Conservation (phyloP, 805 yeast species). For the Starmera quercuum region DNA sequence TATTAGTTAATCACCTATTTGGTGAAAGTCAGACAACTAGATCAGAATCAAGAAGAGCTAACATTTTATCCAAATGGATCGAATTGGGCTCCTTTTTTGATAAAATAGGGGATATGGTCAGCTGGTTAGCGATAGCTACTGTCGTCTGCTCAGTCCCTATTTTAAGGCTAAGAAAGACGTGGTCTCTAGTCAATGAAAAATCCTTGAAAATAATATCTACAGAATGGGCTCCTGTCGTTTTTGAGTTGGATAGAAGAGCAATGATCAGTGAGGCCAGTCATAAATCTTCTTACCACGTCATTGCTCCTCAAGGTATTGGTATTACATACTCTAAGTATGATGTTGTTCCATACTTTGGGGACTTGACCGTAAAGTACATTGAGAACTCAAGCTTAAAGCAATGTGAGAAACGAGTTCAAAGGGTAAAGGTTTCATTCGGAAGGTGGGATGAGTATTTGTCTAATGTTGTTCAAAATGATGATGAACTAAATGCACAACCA, state of each 20-base stretch:
- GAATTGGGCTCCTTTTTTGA: conserved; percentile 73
- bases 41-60: conserved; percentile 44
- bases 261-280: conserved; percentile 49
- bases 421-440: conserved; percentile 63
- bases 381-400: conserved; percentile 38
- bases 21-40: conserved; percentile 30
- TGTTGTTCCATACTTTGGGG: conserved; percentile 90
- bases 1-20: conserved; percentile 64
- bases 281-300: conserved; percentile 58
- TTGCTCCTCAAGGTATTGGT: conserved; percentile 87
- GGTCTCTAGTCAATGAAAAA: conserved; percentile 63
- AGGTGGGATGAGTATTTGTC: conserved; percentile 76
- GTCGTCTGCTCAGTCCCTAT: conserved; percentile 77
- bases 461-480: conserved; percentile 36
- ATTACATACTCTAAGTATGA: conserved; percentile 63
- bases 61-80: conserved; percentile 74
- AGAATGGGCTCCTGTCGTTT: conserved; percentile 91
- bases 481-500: conserved; percentile 15
- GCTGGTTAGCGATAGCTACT: conserved; percentile 89
- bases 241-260: conserved; percentile 76
- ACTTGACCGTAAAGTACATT: conserved; percentile 44
- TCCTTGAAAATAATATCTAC: conserved; percentile 53
- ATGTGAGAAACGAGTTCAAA: conserved; percentile 56
- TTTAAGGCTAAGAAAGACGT: conserved; percentile 61
- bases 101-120: conserved; percentile 82